phyloP scores from a whole-genome alignment of 805 yeast genomes.

The Kuraishia borneana region DNA sequence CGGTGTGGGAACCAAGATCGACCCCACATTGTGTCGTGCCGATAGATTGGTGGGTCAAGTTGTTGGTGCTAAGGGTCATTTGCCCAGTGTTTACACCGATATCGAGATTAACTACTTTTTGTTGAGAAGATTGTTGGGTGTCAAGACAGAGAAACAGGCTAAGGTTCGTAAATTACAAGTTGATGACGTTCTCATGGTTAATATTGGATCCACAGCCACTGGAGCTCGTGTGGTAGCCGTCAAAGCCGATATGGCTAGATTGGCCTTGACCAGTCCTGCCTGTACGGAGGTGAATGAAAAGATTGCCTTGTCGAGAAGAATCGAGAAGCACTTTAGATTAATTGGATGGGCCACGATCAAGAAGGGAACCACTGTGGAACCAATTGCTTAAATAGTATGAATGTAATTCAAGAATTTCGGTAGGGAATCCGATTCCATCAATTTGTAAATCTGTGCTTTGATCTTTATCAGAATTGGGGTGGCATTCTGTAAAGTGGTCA shows the following conservation, averaged over 20 bases:
- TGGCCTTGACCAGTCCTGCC: slow-evolving; percentile 93
- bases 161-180: slow-evolving; percentile 90
- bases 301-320: slow-evolving; percentile 97
- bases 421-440: slow-evolving; percentile 67
- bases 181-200: slow-evolving; percentile 96
- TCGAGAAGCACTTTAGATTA: slow-evolving; percentile 99
- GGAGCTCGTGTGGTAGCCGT: slow-evolving; percentile 99
- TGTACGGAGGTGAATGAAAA: slow-evolving; percentile 98
- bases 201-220: slow-evolving; percentile 97
- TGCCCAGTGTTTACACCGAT: slow-evolving; percentile 94
- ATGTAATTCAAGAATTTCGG: slow-evolving; percentile 44
- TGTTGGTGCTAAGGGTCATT: slow-evolving; percentile 92
- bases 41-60: slow-evolving; percentile 99
- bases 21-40: slow-evolving; percentile 98
- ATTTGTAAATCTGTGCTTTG: slow-evolving; percentile 32
- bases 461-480: slow-evolving; percentile 37
- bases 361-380: slow-evolving; percentile 85
- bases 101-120: slow-evolving; percentile 95
- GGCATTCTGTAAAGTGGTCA: slow-evolving; percentile 20
- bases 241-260: slow-evolving; percentile 98
- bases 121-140: slow-evolving; percentile 94
- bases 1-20: slow-evolving; percentile 99
- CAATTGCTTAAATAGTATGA: slow-evolving; percentile 31
- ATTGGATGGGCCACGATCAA: slow-evolving; percentile 99
- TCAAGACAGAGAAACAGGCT: slow-evolving; percentile 94